Percentiles rank a stretch among this genome's conserved stretches.
Evolutionary conservation across 805 yeast species (phyloP).

Genomic region (Pichia insulana): DNA sequence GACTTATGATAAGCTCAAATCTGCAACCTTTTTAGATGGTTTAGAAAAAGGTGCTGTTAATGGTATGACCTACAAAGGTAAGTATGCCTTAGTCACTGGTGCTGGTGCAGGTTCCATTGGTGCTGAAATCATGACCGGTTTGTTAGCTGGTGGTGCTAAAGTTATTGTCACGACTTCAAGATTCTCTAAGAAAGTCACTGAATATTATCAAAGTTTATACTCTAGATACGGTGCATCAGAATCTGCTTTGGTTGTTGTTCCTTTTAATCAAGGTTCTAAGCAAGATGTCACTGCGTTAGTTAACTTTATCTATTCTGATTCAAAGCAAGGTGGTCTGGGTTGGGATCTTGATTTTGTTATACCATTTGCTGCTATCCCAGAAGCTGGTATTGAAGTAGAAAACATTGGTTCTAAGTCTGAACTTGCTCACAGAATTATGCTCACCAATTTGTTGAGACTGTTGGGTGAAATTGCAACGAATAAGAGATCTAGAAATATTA

Average conservation of each 20-base stretch:
- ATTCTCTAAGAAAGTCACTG: slow-evolving; percentile 89
- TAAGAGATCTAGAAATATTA: slow-evolving; percentile 66
- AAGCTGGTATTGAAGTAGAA: slow-evolving; percentile 93
- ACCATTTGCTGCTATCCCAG: slow-evolving; percentile 99
- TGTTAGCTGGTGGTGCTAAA: slow-evolving; percentile 95
- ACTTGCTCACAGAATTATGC: slow-evolving; percentile 97
- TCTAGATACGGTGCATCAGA: slow-evolving; percentile 90
- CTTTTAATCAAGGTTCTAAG: slow-evolving; percentile 96
- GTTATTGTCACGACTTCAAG: slow-evolving; percentile 94
- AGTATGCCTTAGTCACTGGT: slow-evolving; percentile 89
- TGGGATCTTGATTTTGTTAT: slow-evolving; percentile 96
- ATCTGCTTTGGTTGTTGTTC: slow-evolving; percentile 88
- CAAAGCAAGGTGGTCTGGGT: slow-evolving; percentile 83
- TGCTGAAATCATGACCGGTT: slow-evolving; percentile 91
- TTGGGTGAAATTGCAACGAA: slow-evolving; percentile 84
- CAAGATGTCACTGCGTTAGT: slow-evolving; percentile 85
- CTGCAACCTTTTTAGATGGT: slow-evolving; percentile 77
- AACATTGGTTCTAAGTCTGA: slow-evolving; percentile 91
- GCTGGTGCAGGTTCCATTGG: slow-evolving; percentile 99
- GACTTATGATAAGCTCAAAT: slow-evolving; percentile 73
- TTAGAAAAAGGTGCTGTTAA: slow-evolving; percentile 90
- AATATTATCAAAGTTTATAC: slow-evolving; percentile 89
- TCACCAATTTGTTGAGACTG: slow-evolving; percentile 87
- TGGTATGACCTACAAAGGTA: slow-evolving; percentile 84
- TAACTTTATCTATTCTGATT: slow-evolving; percentile 75